A percentile compares a stretch with the other conserved stretches of the same genome.
Conservation (phyloP, 805 yeast species). For the Wickerhamiella australiensis region DNA sequence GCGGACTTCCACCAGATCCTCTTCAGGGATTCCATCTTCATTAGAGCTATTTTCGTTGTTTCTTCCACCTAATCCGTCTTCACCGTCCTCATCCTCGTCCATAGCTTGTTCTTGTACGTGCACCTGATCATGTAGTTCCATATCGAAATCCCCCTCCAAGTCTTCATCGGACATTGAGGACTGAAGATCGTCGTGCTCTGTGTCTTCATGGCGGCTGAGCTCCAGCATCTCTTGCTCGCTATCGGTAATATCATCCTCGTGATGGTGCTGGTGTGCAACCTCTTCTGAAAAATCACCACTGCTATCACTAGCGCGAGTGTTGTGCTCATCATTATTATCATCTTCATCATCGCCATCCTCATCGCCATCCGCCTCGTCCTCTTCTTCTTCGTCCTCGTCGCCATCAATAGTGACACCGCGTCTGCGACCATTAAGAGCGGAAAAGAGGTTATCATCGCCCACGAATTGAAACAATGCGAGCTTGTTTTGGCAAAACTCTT, state of each 20-base stretch:
- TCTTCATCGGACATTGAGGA: background rate
- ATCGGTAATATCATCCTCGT: background rate
- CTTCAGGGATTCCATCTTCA: background rate
- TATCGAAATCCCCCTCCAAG: background rate
- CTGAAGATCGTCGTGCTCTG: constrained; percentile 12
- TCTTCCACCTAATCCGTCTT: constrained; percentile 13
- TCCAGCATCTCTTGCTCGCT: background rate
- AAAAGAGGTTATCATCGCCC: constrained; percentile 11
- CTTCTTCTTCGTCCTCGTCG: constrained; percentile 10
- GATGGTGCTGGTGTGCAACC: background rate
- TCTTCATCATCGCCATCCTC: constrained; percentile 13
- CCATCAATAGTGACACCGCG: background rate
- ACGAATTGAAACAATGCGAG: constrained; percentile 18
- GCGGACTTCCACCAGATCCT: constrained; percentile 15
- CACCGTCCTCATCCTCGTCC: constrained; percentile 16
- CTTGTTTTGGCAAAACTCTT: constrained; percentile 35
- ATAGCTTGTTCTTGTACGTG: constrained; percentile 13
- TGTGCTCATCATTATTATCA: constrained; percentile 9
- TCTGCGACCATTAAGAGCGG: constrained; percentile 2
- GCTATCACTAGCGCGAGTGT: constrained; percentile 4
- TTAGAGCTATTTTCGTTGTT: constrained; percentile 10
- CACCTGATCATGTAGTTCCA: background rate
- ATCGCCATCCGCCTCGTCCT: constrained; percentile 14
- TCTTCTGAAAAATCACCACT: background rate
- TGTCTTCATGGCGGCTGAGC: background rate